Percentiles rank a stretch among this genome's conserved stretches.
phyloP scores from a whole-genome alignment of 2,329 filamentous ascomycete species.

The Xylaria sp. region DNA sequence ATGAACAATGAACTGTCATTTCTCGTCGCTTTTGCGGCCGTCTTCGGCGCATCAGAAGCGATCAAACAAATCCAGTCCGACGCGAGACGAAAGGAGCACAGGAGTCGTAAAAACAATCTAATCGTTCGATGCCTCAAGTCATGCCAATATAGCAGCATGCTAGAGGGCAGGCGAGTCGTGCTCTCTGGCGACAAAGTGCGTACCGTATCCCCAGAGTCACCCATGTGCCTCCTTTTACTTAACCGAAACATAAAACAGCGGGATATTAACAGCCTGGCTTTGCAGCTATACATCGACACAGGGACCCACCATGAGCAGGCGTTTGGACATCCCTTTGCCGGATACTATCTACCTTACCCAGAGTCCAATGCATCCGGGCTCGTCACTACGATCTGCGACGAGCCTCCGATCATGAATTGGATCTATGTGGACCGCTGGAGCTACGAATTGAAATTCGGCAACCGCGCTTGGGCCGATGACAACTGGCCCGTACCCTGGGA shows the following conservation, averaged over 20 bases:
- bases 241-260: background rate
- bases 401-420: slow-evolving; percentile 62
- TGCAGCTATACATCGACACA: slow-evolving; percentile 60
- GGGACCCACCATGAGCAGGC: slow-evolving; percentile 47
- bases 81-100: slow-evolving; percentile 58
- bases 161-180: slow-evolving; percentile 58
- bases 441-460: slow-evolving; percentile 58
- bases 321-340: slow-evolving; percentile 62
- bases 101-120: slow-evolving; percentile 59
- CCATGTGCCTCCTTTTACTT: background rate
- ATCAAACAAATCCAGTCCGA: slow-evolving; percentile 60
- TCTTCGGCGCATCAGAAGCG: slow-evolving; percentile 58
- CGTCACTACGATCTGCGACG: slow-evolving; percentile 59
- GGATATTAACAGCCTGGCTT: slow-evolving; percentile 18
- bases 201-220: background rate
- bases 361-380: slow-evolving; percentile 57
- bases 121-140: slow-evolving; percentile 59
- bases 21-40: slow-evolving; percentile 55
- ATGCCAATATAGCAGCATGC: slow-evolving; percentile 55
- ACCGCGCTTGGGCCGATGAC: slow-evolving; percentile 54
- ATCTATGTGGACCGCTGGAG: slow-evolving; percentile 58
- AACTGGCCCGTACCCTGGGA: slow-evolving; percentile 60
- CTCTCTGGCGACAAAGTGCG: slow-evolving; percentile 56
- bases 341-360: slow-evolving; percentile 67
- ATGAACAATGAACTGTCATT: slow-evolving; percentile 49